Percentiles rank a stretch among this genome's conserved stretches.
These are phyloP conservation scores for Clitoria ternatea DNA, from an alignment of 306 rosid genomes.

Conservation along the genomic window DNA sequence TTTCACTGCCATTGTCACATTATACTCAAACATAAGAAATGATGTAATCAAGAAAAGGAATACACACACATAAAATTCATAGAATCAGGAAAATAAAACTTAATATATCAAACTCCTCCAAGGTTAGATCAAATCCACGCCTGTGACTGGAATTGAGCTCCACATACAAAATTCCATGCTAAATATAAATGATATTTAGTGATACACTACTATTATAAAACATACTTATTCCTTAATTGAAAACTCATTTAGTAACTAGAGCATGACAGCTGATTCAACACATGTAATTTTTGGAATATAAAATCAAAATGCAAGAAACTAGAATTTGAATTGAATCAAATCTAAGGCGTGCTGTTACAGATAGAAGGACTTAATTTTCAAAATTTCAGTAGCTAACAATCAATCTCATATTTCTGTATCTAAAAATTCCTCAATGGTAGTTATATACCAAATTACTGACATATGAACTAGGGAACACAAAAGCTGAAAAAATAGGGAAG, in stretches of 20 bases:
- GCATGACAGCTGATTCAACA: background rate
- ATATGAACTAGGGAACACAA: background rate
- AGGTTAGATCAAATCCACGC: constrained; percentile 6
- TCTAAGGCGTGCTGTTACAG: background rate
- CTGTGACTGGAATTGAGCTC: background rate
- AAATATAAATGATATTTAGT: background rate
- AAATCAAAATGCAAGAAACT: constrained; percentile 2
- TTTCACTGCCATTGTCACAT: constrained; percentile 49
- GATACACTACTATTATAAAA: background rate
- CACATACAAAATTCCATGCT: background rate
- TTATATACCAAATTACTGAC: background rate
- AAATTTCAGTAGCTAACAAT: background rate
- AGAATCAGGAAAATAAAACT: constrained; percentile 2
- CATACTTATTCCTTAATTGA: background rate
- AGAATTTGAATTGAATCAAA: background rate
- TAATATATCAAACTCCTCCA: constrained; percentile 1
- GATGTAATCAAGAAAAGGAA: background rate
- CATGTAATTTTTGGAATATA: background rate
- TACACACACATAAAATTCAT: background rate
- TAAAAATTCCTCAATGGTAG: background rate
- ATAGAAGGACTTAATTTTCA: background rate
- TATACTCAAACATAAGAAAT: background rate
- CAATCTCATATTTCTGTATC: background rate
- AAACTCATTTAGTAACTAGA: background rate
- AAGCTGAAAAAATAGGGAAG: background rate